Conservation (phyloP, 352 stramenopile species). For the Saprolegnia diclina region DNA sequence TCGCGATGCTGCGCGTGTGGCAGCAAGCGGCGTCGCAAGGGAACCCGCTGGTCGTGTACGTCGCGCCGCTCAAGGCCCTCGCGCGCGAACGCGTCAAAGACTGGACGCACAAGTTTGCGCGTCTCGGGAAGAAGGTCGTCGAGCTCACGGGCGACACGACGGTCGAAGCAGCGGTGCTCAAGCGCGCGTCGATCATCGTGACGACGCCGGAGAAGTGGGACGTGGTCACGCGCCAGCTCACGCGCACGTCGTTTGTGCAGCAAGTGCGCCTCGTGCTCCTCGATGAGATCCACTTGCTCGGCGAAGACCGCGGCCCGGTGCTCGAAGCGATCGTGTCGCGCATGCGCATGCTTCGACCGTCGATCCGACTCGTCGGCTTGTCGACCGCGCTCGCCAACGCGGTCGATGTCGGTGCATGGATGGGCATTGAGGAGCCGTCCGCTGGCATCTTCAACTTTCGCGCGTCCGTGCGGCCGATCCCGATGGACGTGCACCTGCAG, state of each 20-base stretch:
- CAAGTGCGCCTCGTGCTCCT: conserved; percentile 90
- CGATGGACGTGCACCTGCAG: conserved; percentile 96
- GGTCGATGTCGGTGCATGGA: conserved; percentile 94
- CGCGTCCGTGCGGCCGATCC: conserved; percentile 92
- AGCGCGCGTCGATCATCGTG: conserved; percentile 93
- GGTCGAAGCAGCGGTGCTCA: conserved; percentile 89
- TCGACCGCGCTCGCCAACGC: conserved; percentile 97
- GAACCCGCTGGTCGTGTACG: conserved; percentile 91
- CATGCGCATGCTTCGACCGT: conserved; percentile 64
- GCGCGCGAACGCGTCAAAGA: conserved; percentile 95
- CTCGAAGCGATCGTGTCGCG: conserved; percentile 89
- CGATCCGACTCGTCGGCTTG: conserved; percentile 91
- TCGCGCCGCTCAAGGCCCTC: conserved; percentile 96
- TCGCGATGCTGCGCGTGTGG: conserved; percentile 96
- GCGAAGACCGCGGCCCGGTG: conserved; percentile 91
- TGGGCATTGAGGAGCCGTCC: conserved; percentile 86
- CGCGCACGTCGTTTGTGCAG: conserved; percentile 64
- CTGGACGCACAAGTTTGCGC: conserved; percentile 91
- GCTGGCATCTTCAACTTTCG: conserved; percentile 92
- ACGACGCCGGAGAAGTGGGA: conserved; percentile 99
- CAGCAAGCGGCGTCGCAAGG: conserved; percentile 32
- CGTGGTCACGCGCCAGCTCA: conserved; percentile 90
- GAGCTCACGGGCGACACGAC: conserved; percentile 96
- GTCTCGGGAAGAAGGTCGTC: conserved; percentile 89
- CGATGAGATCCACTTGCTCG: conserved; percentile 97